A percentile compares a stretch with the other conserved stretches of the same genome.
phyloP scores from a whole-genome alignment of 2,329 filamentous ascomycete genomes.

The Diaporthe humulicola region DNA sequence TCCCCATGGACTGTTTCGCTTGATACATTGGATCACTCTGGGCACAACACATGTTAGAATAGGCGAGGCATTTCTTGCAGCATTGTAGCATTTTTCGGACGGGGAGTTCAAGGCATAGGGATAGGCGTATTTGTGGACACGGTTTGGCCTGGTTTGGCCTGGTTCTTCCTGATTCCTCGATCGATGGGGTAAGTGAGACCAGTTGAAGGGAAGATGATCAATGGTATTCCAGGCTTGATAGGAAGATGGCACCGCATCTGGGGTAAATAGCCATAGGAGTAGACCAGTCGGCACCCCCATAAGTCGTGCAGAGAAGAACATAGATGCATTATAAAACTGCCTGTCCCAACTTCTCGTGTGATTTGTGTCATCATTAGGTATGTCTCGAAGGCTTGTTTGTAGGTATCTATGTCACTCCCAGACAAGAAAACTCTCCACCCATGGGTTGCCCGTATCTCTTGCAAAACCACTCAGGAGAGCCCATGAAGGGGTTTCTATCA shows the following conservation, averaged over 20 bases:
- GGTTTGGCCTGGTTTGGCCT: background rate
- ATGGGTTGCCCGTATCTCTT: background rate
- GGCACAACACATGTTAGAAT: slow-evolving; percentile 2
- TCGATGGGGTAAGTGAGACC: too few species aligned
- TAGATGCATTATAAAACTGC: background rate
- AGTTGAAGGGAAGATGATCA: background rate
- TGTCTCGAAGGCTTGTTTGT: background rate
- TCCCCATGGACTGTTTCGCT: background rate
- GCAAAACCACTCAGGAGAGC: too few species aligned
- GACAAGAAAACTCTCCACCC: background rate
- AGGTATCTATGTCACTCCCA: background rate
- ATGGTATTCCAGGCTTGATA: background rate
- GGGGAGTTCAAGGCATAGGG: background rate
- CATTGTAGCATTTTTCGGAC: slow-evolving; percentile 18
- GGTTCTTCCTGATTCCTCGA: background rate
- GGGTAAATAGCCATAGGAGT: background rate
- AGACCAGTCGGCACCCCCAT: background rate
- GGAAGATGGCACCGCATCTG: background rate
- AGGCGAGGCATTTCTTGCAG: slow-evolving; percentile 1
- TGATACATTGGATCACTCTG: background rate
- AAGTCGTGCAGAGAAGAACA: background rate
- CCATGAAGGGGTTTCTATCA: background rate
- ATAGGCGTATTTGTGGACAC: slow-evolving; percentile 4
- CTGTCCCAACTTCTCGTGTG: background rate
- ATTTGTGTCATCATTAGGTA: background rate